Evolutionary conservation across 2,329 filamentous ascomycete genomes (phyloP), one percentile per base, ranked within the genome.

Genomic region (Stachybotrys chartarum): DNA sequence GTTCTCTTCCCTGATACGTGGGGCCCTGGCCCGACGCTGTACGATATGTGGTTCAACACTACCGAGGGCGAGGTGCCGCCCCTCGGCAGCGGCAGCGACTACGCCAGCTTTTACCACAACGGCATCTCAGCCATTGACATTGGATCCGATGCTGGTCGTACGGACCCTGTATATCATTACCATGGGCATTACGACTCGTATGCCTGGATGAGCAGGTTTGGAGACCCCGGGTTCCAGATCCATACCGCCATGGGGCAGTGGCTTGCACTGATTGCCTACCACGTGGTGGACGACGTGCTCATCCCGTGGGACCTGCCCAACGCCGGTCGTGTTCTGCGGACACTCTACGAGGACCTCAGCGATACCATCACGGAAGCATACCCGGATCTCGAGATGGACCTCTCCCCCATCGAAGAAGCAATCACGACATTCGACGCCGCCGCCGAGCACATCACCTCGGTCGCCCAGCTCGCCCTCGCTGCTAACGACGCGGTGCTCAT

Each of bases 151-250:
- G 50, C 50, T 14, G 50, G 50, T 12, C 50, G 32, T 12, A 42
- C 50, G n/a, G 50, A 52, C 14, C 50, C 50, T 7, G 50, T 52
- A 8, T 52, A 52, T n/a, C 50, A 52, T 30, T 52, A 52, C 17
- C 50, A 52, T 32, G 50, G 50, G 6, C 50, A 52, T 14, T 52
- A 52, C 32, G 50, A 69, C 35, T 0, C 79, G 17, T 52, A 77
- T 57, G 71, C 75, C 56, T 81, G 78, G 78, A 80, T 81, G 77
- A 60, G 65, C 0, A 75, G 68, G 0, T 80, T 73, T 55, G 78
- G 76, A 6, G 78, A 81, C 60, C 76, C 76, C 0, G 77, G 74
- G 3, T 81, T 79, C 62, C 64, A 70, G 50, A 71, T 73, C 1
- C 78, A 81, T 60, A 71, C 72, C 7, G 75, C 73, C 3, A 77